Evolutionary conservation across 2,329 filamentous ascomycete genomes (phyloP).

Genomic region (Colletotrichum sp.): DNA sequence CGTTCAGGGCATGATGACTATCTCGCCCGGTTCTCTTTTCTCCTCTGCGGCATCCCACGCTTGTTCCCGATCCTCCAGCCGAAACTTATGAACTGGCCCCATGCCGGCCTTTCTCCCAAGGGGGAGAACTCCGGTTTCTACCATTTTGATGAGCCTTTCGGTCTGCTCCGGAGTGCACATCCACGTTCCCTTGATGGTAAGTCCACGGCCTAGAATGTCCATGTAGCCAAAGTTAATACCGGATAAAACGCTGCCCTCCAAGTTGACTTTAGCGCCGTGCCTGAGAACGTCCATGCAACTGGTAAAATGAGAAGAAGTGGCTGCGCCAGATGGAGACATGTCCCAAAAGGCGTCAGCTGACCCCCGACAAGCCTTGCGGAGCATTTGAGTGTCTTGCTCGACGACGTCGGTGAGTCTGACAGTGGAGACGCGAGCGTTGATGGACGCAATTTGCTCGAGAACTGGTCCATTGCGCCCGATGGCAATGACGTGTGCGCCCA

Average conservation of each 20-base stretch:
- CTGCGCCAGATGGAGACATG: not conserved
- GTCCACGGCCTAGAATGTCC: not conserved
- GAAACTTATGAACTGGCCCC: not conserved
- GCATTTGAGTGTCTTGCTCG: conserved; percentile 34
- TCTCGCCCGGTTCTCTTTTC: not conserved
- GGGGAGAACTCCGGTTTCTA: not conserved
- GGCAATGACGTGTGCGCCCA: conserved; percentile 58
- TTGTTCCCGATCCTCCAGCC: not conserved
- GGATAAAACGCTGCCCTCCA: not conserved
- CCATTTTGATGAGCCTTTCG: not conserved
- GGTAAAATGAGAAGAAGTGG: not conserved
- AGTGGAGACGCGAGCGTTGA: conserved; percentile 32
- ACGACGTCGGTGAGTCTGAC: conserved; percentile 44
- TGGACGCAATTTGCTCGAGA: conserved; percentile 33
- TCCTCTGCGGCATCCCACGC: not conserved
- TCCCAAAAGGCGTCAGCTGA: not conserved
- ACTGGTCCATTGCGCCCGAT: conserved; percentile 46
- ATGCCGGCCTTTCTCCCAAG: not conserved
- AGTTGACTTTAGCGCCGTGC: not conserved
- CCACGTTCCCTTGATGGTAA: not conserved
- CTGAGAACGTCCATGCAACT: not conserved
- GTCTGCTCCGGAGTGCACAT: not conserved
- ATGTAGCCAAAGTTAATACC: not conserved
- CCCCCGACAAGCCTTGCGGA: not conserved
- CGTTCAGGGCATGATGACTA: not conserved